Base-by-base conservation (phyloP, 2,329 filamentous ascomycete species). In the Talaromyces funiculosus region DNA sequence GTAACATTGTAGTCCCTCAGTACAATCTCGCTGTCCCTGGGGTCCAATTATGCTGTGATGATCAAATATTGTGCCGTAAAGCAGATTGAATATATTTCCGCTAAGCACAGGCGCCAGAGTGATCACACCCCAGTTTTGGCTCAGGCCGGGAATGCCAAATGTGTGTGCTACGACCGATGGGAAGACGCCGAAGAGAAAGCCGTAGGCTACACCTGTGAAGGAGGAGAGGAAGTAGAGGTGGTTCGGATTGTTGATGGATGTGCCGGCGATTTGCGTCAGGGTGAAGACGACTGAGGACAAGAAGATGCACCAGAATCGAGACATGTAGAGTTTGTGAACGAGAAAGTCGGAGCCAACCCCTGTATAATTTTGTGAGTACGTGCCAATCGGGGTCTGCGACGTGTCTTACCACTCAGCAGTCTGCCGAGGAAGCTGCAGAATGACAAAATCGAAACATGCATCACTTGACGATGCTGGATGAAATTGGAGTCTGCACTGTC, bases 41-140 rank as follows among this genome's bases (percentile, higher is more conserved):
- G 83, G 81, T 20, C 84, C 82, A 9, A 90, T 77, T 35, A 87
- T 76, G 22, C 88, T 92, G 73, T 97, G 92, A 8, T 78, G 77
- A 72, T 99, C 94, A 67, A 91, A 95, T 0, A 96, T 86, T 16
- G 74, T 77, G 53, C 94, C 94, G 72, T 97, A 99, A 61, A 94
- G 86, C 1, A 97, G 77, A 71, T 97, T 99, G 81, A 96, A 97
- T 22, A 96, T 74, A 68, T 97, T 96, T 54, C 91, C 92, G 8
- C 88, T 92, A 29, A 96, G 75, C 2, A 96, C 90, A 0, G 93
- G 92, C 2, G 90, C 88, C 53, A 97, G 80, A 0, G 91, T 97
- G 86, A 99, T 95, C 67, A 89, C 88, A 14, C 94, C 94, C 93
- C 94, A 99, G 70, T 97, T 99, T 71, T 96, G 90, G 59, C 89